A percentile compares a stretch with the other conserved stretches of the same genome.
These are phyloP conservation scores for Quercus lobata DNA, from an alignment of 331 rosid genomes.

Conservation along the genomic window DNA sequence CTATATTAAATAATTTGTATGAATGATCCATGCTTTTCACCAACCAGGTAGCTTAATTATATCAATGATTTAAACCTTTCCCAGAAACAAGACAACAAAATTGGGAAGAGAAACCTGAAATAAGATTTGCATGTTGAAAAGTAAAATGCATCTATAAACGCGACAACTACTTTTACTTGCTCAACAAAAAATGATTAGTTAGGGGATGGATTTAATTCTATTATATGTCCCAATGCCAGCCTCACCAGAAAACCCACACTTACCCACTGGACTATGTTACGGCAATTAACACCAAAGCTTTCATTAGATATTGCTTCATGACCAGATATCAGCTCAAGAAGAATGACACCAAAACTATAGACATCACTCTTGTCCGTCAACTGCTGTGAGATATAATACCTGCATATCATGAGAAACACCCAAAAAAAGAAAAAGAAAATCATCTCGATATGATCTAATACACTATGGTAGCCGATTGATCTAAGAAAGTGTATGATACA, in stretches of 20 bases:
- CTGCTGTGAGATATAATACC: constrained; percentile 91
- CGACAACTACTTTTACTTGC: not conserved
- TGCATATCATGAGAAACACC: constrained; percentile 21
- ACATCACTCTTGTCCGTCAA: constrained; percentile 89
- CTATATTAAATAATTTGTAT: not conserved
- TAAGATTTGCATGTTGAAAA: not conserved
- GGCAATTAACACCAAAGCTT: constrained; percentile 82
- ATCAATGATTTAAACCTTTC: not conserved
- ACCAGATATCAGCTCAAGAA: constrained; percentile 91
- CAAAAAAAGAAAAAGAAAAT: not conserved
- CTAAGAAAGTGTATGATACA: not conserved
- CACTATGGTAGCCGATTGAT: not conserved
- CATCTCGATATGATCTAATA: not conserved
- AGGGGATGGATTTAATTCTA: not conserved
- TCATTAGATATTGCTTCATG: constrained; percentile 93
- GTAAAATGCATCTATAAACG: not conserved
- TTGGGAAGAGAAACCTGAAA: not conserved
- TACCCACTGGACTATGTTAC: constrained; percentile 93
- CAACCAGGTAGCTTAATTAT: too few relatives aligned
- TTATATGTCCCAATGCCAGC: not conserved
- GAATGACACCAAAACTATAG: constrained; percentile 90
- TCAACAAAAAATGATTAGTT: not conserved
- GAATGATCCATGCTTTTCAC: not conserved
- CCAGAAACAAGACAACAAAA: not conserved
- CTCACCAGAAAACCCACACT: constrained; percentile 20